Conservation (phyloP, 2,329 filamentous ascomycete species). For the Trichoderma polysporum region DNA sequence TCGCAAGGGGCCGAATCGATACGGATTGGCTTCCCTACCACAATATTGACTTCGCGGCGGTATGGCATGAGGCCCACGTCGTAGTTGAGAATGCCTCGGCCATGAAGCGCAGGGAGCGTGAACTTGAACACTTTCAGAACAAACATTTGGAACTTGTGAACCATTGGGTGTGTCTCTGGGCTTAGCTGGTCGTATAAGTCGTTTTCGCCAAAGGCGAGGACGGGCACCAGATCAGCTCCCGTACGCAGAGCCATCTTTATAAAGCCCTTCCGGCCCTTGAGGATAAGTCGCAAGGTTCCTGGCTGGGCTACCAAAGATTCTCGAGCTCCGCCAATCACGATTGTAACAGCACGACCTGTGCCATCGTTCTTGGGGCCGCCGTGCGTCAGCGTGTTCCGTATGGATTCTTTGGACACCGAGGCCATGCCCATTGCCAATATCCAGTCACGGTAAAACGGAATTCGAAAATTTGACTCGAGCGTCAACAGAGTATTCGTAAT, state of each 20-base stretch:
- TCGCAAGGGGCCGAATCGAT: slow-evolving; percentile 57
- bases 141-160: slow-evolving; percentile 79
- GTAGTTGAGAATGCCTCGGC: slow-evolving; percentile 93
- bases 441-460: slow-evolving; percentile 93
- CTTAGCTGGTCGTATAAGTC: slow-evolving; percentile 91
- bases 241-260: slow-evolving; percentile 88
- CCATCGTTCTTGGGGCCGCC: slow-evolving; percentile 77
- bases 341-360: slow-evolving; percentile 93
- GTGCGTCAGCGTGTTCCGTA: slow-evolving; percentile 80
- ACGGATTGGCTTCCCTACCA: slow-evolving; percentile 79
- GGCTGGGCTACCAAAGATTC: slow-evolving; percentile 90
- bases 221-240: slow-evolving; percentile 91
- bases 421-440: slow-evolving; percentile 83
- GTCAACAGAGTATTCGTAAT: slow-evolving; percentile 94
- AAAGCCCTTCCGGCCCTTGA: slow-evolving; percentile 85
- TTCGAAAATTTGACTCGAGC: slow-evolving; percentile 91
- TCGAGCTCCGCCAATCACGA: slow-evolving; percentile 88
- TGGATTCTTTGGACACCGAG: slow-evolving; percentile 88
- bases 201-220: slow-evolving; percentile 92
- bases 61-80: slow-evolving; percentile 97
- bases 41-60: slow-evolving; percentile 80
- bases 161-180: slow-evolving; percentile 70
- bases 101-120: slow-evolving; percentile 87
- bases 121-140: slow-evolving; percentile 87
- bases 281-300: slow-evolving; percentile 70